Base-by-base conservation (phyloP, 2,329 filamentous ascomycete species). In the Fusarium torulosum region DNA sequence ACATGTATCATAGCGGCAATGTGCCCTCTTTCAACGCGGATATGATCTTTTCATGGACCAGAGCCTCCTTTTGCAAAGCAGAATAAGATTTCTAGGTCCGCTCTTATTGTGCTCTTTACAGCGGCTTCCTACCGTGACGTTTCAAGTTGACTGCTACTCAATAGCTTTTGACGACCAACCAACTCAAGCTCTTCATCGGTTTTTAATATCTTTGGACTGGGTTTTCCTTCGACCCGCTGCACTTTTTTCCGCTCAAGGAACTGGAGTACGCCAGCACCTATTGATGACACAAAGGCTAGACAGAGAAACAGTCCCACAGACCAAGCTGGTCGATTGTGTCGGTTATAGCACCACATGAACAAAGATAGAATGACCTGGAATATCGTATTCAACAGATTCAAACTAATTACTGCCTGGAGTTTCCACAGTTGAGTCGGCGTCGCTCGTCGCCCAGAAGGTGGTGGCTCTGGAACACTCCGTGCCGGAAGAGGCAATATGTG, bases 271-370 rank as follows among this genome's bases (percentile, higher is more conserved):
- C 44, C 44, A 23, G 44, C 29, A 13, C 11, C 19, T n/a, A 46
- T 46, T n/a, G 29, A 46, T 11, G n/a, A 46, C 13, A 46, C 44
- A 8, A 46, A 46, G 10, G 44, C 44, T 35, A 46, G 19, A 17
- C 44, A 46, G 19, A 46, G 44, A n/a, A 46, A 35, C 14, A 46
- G 4, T n/a, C 44, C 44, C 19, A 46, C 44, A 11, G 44, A 46
- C 44, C 44, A 46, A 23, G 5, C 29, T 35, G 27, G 44, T 8
- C 44, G 27, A 23, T 46, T 35, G 13, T 46, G 44, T 14, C 44
- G 27, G 14, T 46, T 46, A 8, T 35, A 33, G 14, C 27, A 33
- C 44, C 44, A 21, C 44, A 46, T 33, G 7, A 46, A 46, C 19
- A 33, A 17, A 33, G 44, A 46, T 3, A 46, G 19, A 8, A 46